phyloP scores from a whole-genome alignment of 495 filamentous ascomycete genomes.

The Lasiosphaeriaceae sp. region DNA sequence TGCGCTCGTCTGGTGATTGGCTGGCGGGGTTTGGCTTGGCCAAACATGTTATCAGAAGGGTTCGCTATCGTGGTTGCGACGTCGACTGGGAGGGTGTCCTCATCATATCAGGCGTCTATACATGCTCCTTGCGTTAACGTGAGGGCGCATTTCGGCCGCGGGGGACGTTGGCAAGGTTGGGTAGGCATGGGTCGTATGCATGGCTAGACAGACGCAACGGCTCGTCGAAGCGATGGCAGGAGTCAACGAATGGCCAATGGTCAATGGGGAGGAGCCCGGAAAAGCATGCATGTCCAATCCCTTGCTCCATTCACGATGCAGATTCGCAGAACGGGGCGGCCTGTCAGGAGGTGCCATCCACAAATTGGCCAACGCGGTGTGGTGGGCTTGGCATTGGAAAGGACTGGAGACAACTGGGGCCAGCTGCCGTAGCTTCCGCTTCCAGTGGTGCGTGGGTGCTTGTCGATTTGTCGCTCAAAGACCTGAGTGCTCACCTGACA shows the following conservation, averaged over 20 bases:
- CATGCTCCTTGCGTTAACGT: background rate
- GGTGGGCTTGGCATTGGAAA: background rate
- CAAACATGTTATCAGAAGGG: slow-evolving; percentile 15
- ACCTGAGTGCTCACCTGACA: slow-evolving; percentile 31
- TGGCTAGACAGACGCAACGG: slow-evolving; percentile 19
- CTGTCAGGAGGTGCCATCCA: slow-evolving; percentile 20
- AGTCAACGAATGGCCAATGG: slow-evolving; percentile 23
- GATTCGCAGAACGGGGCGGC: slow-evolving; percentile 25
- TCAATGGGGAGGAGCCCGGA: background rate
- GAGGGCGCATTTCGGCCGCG: slow-evolving; percentile 6
- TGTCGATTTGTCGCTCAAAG: too few species aligned
- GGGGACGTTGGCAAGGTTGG: slow-evolving; percentile 33
- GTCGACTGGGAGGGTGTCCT: slow-evolving; percentile 17
- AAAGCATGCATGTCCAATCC: slow-evolving; percentile 11
- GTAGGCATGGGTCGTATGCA: slow-evolving; percentile 23
- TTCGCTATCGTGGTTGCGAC: slow-evolving; percentile 13
- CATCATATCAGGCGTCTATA: slow-evolving; percentile 25
- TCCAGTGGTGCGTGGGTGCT: too few species aligned
- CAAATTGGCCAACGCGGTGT: slow-evolving; percentile 22
- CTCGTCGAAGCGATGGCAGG: slow-evolving; percentile 13
- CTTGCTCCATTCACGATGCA: slow-evolving; percentile 7
- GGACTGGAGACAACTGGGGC: background rate
- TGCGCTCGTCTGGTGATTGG: slow-evolving; percentile 25
- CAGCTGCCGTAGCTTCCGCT: background rate
- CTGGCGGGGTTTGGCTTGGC: background rate